Evolutionary conservation across 176 grass and related monocot species (phyloP), one percentile per base, ranked within the genome.

Genomic region (Phoenix dactylifera): DNA sequence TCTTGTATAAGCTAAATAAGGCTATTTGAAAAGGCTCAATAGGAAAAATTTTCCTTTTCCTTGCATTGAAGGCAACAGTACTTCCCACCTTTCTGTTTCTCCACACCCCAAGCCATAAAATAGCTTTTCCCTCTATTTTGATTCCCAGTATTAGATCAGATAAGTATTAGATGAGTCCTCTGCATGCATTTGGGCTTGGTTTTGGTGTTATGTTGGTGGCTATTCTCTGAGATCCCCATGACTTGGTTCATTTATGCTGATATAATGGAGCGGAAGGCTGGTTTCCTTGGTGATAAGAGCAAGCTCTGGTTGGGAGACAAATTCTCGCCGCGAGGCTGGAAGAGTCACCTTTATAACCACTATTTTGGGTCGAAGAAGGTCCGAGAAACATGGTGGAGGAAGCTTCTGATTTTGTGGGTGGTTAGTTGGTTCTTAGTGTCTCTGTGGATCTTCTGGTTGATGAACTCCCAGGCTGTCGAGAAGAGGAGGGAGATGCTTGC

Each of bases 401-500:
- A 72, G 67, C n/a, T 79, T 49, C 53, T 92, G 16, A 1, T 76
- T 18, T 3, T 85, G 24, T 98, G 93, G 88, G 0, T 98, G 7
- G 0, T 64, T 15, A 1, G 15, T 22, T 80, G 82, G 74, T 1
- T 57, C 3, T 1, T 89, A 54, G 1, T 2, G 57, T 69, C 60
- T 60, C 1, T 15, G 1, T 12, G 19, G 49, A 62, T 95, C 58
- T 67, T 77, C 30, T 19, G 16, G 22, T 16, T 52, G 52, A 77
- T 81, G 64, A 72, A 39, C 77, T 49, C 50, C 19, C 32, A 69
- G 24, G 76, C 77, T 54, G 55, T 78, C 16, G 85, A 74, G 2
- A 92, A 89, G 82, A 79, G 79, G 17, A 64, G 73, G 50, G 94
- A 98, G 26, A 66, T 69, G 18, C 94, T 98, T 12, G 73, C 67